phyloP scores from a whole-genome alignment of 495 filamentous ascomycete species.

The Aspergillus hancockii region DNA sequence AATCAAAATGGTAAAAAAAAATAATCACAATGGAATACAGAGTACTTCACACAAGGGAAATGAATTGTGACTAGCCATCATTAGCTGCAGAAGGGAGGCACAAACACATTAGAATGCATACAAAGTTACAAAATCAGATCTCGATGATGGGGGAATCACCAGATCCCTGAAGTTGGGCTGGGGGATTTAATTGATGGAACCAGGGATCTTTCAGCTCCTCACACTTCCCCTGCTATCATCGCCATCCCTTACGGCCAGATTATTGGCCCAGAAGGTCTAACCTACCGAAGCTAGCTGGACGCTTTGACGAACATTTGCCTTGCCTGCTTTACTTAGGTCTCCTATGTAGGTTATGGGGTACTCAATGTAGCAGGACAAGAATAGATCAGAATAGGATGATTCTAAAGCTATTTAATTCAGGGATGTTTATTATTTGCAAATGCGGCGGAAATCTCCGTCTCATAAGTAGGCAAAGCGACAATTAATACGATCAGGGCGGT shows the following conservation, averaged over 20 bases:
- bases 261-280: constrained; percentile 12
- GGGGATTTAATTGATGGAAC: constrained; percentile 9
- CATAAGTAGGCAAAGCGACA: not conserved
- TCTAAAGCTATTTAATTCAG: too few species aligned
- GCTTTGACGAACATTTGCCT: not conserved
- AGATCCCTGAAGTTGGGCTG: constrained; percentile 5
- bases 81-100: not conserved
- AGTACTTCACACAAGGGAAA: not conserved
- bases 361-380: constrained; percentile 1
- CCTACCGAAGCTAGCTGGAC: not conserved
- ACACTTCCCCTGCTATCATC: not conserved
- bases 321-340: not conserved
- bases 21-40: not conserved
- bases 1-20: not conserved
- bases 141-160: not conserved
- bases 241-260: constrained; percentile 12
- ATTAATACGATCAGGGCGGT: not conserved
- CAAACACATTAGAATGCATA: not conserved
- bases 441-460: not conserved
- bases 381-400: not conserved
- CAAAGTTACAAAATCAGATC: not conserved
- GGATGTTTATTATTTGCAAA: too few species aligned
- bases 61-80: not conserved
- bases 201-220: constrained; percentile 15
- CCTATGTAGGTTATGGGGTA: not conserved